These are phyloP conservation scores for Apophysomyces elegans DNA, from an alignment of 371 early-diverging fungal genomes.

Conservation along the genomic window DNA sequence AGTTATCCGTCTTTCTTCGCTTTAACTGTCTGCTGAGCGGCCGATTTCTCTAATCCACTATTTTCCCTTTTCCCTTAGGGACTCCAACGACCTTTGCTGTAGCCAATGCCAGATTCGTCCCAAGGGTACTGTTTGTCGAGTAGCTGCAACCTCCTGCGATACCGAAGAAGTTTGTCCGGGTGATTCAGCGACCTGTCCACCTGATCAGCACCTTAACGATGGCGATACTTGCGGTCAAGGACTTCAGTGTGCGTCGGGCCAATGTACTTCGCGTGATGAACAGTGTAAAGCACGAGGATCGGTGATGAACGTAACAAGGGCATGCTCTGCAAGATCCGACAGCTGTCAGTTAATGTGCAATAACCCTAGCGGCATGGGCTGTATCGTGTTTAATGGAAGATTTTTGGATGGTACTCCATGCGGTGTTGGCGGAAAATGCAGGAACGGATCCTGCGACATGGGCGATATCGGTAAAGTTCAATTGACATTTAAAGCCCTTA, in stretches of 20 bases:
- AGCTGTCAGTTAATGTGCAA: constrained; percentile 74
- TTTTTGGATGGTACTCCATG: constrained; percentile 92
- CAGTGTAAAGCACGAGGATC: constrained; percentile 74
- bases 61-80: constrained; percentile 43
- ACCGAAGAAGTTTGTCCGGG: constrained; percentile 84
- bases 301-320: constrained; percentile 43
- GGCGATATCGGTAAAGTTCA: constrained; percentile 40
- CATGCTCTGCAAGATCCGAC: constrained; percentile 52
- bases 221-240: constrained; percentile 67
- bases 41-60: constrained; percentile 1
- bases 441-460: constrained; percentile 44
- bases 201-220: constrained; percentile 68
- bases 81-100: constrained; percentile 87
- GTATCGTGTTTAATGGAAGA: constrained; percentile 75
- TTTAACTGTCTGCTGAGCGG: too few species aligned
- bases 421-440: constrained; percentile 73
- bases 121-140: constrained; percentile 72
- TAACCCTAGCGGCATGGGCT: constrained; percentile 55
- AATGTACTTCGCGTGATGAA: constrained; percentile 85
- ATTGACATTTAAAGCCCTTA: too few species aligned
- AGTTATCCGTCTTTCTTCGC: neutral
- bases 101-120: constrained; percentile 70
- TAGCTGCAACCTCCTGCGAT: constrained; percentile 82
- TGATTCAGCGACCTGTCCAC: constrained; percentile 73
- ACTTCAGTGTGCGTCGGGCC: constrained; percentile 83